Conservation (phyloP, 2,329 filamentous ascomycete species). For the Trichoderma polysporum region DNA sequence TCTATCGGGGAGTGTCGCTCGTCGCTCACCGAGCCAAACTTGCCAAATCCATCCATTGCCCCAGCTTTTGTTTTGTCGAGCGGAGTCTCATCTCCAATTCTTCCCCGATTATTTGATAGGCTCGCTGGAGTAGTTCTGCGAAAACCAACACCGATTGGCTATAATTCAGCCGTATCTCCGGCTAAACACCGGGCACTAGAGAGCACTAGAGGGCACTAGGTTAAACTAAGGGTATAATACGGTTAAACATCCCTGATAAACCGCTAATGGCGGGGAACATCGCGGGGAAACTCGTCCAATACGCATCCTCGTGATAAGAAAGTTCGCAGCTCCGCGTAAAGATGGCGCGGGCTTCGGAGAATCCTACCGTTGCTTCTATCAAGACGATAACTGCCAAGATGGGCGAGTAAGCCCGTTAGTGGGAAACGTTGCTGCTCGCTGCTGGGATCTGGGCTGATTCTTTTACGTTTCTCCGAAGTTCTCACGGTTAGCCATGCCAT, state of each 20-base stretch:
- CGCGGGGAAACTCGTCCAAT: slow-evolving; percentile 14
- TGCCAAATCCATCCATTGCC: background rate
- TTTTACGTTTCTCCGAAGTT: slow-evolving; percentile 11
- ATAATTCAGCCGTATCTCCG: background rate
- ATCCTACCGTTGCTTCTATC: background rate
- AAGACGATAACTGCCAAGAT: background rate
- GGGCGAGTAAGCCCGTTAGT: slow-evolving; percentile 10
- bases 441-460: background rate
- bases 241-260: background rate
- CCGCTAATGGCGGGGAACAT: slow-evolving; percentile 6
- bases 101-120: background rate
- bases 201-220: background rate
- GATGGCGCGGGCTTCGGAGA: slow-evolving; percentile 15
- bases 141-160: background rate
- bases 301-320: slow-evolving; percentile 9
- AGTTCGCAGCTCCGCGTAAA: background rate
- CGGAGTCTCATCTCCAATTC: background rate
- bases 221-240: background rate
- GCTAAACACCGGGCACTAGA: background rate
- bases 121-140: background rate
- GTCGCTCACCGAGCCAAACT: background rate
- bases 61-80: background rate
- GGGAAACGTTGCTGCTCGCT: background rate
- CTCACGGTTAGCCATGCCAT: background rate
- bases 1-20: slow-evolving; percentile 9